Conservation (phyloP, 2,329 filamentous ascomycete genomes). For the Pseudocercospora cruenta region DNA sequence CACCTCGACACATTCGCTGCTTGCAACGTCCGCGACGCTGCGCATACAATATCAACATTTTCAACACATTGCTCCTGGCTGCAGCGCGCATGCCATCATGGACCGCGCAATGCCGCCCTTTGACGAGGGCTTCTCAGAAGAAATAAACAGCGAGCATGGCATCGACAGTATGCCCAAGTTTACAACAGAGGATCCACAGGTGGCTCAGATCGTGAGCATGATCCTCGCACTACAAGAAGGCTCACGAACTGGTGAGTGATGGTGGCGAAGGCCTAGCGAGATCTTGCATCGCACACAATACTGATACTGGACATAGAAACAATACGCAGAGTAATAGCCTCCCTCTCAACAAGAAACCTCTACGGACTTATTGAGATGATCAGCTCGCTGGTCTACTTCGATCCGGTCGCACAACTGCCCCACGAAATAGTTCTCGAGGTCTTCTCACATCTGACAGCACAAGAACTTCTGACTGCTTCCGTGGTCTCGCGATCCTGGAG, state of each 20-base stretch:
- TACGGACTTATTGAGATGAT: constrained; percentile 26
- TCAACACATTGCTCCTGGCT: not conserved
- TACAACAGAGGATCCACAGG: not conserved
- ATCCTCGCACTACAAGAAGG: not conserved
- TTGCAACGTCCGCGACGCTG: not conserved
- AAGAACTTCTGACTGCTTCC: constrained; percentile 78
- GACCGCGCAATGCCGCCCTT: constrained; percentile 44
- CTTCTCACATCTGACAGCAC: constrained; percentile 80
- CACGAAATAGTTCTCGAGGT: constrained; percentile 90
- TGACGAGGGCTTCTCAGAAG: constrained; percentile 85
- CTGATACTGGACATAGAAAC: constrained; percentile 12
- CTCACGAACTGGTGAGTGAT: not conserved
- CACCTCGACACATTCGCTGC: not conserved
- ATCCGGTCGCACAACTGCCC: constrained; percentile 84
- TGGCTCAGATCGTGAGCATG: constrained; percentile 5
- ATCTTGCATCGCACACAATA: not conserved
- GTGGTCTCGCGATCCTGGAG: constrained; percentile 82
- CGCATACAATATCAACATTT: not conserved
- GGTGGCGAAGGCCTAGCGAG: not conserved
- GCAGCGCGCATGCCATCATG: constrained; percentile 7
- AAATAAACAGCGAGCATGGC: constrained; percentile 57
- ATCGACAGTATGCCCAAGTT: constrained; percentile 36
- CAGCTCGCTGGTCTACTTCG: constrained; percentile 76
- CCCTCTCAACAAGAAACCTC: constrained; percentile 24
- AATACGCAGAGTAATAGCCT: constrained; percentile 19